Conservation (phyloP, 805 yeast genomes). For the Teunomyces barrocoloradensis region DNA sequence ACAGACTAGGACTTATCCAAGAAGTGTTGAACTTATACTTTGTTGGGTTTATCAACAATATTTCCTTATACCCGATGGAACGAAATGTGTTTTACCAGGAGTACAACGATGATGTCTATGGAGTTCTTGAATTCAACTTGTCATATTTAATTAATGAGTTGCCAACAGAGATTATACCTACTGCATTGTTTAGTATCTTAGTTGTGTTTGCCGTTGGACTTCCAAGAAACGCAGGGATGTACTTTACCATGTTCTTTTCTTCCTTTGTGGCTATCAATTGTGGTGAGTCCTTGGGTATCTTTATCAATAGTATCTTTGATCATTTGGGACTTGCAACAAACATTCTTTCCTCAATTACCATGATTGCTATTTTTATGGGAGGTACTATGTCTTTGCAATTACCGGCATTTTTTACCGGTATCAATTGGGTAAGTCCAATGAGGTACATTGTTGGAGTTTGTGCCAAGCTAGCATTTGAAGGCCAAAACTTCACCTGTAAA, state of each 20-base stretch:
- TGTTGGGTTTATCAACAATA: conserved; percentile 25
- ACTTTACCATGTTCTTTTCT: conserved; percentile 17
- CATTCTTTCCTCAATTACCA: conserved; percentile 17
- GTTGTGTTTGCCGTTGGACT: conserved; percentile 23
- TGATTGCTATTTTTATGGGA: conserved; percentile 26
- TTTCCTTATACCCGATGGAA: conserved; percentile 22
- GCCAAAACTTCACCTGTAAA: conserved; percentile 16
- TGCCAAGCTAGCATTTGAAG: conserved; percentile 19
- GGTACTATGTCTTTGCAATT: conserved; percentile 30
- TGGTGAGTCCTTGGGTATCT: conserved; percentile 28
- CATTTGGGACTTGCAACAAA: conserved; percentile 26
- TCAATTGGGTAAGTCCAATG: conserved; percentile 23
- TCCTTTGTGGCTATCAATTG: conserved; percentile 17
- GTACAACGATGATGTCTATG: conserved; percentile 22
- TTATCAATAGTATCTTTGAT: conserved; percentile 20
- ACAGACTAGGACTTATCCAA: conserved; percentile 25
- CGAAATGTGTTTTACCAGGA: conserved; percentile 27
- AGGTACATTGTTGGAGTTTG: conserved; percentile 23
- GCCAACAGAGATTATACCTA: conserved; percentile 23
- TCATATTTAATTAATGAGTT: conserved; percentile 24
- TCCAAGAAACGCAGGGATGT: conserved; percentile 23
- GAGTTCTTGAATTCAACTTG: conserved; percentile 18
- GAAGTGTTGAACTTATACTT: conserved; percentile 21
- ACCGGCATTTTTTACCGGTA: conserved; percentile 23
- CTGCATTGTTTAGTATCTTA: conserved; percentile 17